These are phyloP conservation scores for Luzula sylvatica DNA, from an alignment of 176 grass and related monocot species.

Conservation along the genomic window DNA sequence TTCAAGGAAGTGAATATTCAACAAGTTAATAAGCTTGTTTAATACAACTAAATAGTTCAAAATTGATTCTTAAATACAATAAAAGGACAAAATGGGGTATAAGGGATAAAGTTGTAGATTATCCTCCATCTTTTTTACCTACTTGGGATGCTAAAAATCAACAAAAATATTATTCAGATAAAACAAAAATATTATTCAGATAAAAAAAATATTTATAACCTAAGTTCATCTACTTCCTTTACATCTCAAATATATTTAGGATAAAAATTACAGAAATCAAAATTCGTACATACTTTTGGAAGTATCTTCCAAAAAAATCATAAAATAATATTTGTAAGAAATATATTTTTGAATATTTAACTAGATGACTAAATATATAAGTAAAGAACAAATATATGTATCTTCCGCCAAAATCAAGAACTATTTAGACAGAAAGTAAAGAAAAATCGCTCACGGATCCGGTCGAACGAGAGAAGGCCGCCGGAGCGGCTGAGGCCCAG, in stretches of 20 bases:
- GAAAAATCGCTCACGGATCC: slow-evolving; percentile 71
- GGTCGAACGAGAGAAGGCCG: slow-evolving; percentile 52
- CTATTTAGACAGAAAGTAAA: slow-evolving; percentile 2
- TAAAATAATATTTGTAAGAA: not conserved
- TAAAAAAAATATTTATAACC: not conserved
- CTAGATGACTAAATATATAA: too few relatives aligned
- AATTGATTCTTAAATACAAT: slow-evolving; percentile 3
- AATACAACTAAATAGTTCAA: slow-evolving; percentile 2
- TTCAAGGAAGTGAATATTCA: too few relatives aligned
- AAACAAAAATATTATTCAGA: not conserved
- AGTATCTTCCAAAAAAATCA: not conserved
- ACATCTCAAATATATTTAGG: too few relatives aligned
- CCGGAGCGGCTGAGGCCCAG: slow-evolving; percentile 51
- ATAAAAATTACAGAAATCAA: not conserved
- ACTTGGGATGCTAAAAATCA: too few relatives aligned
- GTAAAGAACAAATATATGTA: too few relatives aligned
- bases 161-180: not conserved
- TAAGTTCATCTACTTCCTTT: too few relatives aligned
- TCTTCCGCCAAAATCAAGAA: not conserved
- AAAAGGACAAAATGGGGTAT: not conserved
- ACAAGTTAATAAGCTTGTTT: too few relatives aligned
- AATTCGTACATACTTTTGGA: not conserved
- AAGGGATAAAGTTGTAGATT: not conserved
- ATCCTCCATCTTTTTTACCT: too few relatives aligned
- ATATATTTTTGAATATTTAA: too few relatives aligned